These are phyloP conservation scores for Cephaloascus fragrans DNA, from an alignment of 805 yeast species.

Conservation along the genomic window DNA sequence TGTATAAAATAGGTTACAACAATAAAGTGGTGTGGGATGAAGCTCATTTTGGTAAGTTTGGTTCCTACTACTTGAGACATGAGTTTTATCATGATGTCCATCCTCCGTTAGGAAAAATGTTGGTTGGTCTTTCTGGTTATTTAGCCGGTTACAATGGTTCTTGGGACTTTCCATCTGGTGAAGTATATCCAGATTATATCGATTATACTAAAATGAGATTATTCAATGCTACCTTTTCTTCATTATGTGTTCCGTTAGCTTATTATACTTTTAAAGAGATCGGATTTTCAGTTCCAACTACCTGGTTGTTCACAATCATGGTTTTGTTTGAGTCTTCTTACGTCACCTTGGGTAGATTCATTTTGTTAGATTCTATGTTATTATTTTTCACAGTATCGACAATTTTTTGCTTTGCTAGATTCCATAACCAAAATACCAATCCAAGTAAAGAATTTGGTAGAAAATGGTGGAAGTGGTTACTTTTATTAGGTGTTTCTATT, in stretches of 20 bases:
- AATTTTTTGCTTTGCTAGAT: constrained; percentile 59
- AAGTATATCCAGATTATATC: constrained; percentile 61
- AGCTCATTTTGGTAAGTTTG: constrained; percentile 96
- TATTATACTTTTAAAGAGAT: constrained; percentile 72
- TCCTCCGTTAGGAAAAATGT: constrained; percentile 93
- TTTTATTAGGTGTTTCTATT: constrained; percentile 72
- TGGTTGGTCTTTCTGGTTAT: constrained; percentile 81
- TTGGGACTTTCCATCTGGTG: constrained; percentile 83
- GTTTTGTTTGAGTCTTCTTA: constrained; percentile 76
- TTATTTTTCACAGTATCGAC: constrained; percentile 85
- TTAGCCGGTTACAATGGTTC: constrained; percentile 82
- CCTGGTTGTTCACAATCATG: constrained; percentile 75
- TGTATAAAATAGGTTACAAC: constrained; percentile 65
- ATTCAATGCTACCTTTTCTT: constrained; percentile 78
- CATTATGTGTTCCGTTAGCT: constrained; percentile 78
- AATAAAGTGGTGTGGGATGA: constrained; percentile 91
- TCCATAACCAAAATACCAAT: constrained; percentile 49
- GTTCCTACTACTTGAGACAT: constrained; percentile 78
- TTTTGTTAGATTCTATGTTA: constrained; percentile 84
- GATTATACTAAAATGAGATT: constrained; percentile 82
- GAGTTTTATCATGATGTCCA: constrained; percentile 95
- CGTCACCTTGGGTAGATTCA: constrained; percentile 80
- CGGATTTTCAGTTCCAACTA: constrained; percentile 60
- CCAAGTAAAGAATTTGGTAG: constrained; percentile 43
- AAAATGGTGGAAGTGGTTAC: constrained; percentile 92